phyloP scores from a whole-genome alignment of 352 stramenopile genomes.

The Elongisporangium anandrum region DNA sequence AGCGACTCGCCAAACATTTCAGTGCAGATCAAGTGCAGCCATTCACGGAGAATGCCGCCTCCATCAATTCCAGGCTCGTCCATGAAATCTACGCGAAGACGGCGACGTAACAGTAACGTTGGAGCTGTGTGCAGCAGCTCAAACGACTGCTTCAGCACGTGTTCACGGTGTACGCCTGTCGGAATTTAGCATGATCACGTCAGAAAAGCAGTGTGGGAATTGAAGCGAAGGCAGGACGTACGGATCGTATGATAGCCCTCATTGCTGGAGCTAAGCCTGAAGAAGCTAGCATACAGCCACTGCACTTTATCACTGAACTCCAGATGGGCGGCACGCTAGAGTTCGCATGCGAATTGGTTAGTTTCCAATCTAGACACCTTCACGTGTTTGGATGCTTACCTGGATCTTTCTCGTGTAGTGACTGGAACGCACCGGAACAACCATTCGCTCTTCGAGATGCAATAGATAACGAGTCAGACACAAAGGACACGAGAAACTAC shows the following conservation, averaged over 20 bases:
- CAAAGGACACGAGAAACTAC: neutral
- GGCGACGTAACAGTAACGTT: constrained; percentile 42
- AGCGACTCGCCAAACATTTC: constrained; percentile 49
- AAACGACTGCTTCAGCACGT: constrained; percentile 67
- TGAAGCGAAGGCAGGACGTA: constrained; percentile 16
- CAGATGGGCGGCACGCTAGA: constrained; percentile 31
- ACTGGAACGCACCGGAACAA: neutral
- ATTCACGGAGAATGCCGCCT: constrained; percentile 76
- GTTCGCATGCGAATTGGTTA: neutral
- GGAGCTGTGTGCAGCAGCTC: constrained; percentile 50
- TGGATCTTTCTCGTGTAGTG: neutral
- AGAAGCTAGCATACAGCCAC: constrained; percentile 65
- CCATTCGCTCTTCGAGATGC: neutral
- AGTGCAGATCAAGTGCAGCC: constrained; percentile 67
- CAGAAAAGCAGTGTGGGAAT: neutral
- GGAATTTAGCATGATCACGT: neutral
- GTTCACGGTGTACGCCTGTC: constrained; percentile 60
- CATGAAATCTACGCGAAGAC: constrained; percentile 84
- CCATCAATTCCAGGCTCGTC: constrained; percentile 74
- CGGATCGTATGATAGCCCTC: constrained; percentile 64
- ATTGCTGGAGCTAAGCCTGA: constrained; percentile 38
- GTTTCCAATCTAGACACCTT: neutral
- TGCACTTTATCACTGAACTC: constrained; percentile 56
- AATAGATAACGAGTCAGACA: neutral
- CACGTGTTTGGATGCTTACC: neutral